Evolutionary conservation across 129 eudicot genomes (phyloP).

Genomic region (carrot (Daucus carota)): DNA sequence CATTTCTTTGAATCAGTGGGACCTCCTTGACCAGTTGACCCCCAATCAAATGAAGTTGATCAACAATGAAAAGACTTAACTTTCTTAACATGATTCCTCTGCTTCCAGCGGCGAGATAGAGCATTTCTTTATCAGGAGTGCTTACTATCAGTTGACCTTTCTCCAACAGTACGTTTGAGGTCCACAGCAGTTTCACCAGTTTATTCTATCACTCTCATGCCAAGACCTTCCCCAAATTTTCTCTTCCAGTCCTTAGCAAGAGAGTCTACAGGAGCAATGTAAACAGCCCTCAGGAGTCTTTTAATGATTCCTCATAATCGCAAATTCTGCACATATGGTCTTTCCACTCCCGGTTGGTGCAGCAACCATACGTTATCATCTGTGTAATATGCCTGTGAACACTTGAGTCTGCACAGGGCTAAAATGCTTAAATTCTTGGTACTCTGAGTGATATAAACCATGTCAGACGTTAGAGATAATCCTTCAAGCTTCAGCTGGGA

Average conservation of each 20-base stretch:
- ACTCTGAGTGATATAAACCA: slow-evolving; percentile 94
- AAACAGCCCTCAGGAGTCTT: slow-evolving; percentile 79
- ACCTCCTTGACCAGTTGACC: too few relatives aligned
- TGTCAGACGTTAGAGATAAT: slow-evolving; percentile 83
- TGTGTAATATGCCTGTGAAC: slow-evolving; percentile 73
- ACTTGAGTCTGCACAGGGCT: slow-evolving; percentile 97
- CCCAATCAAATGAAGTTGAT: slow-evolving; percentile 87
- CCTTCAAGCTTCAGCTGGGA: slow-evolving; percentile 89
- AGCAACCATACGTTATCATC: slow-evolving; percentile 95
- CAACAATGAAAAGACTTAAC: slow-evolving; percentile 85
- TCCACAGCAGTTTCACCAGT: slow-evolving; percentile 82
- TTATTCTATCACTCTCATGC: slow-evolving; percentile 67
- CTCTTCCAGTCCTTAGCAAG: slow-evolving; percentile 91
- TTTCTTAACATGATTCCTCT: slow-evolving; percentile 68
- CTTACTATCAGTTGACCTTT: slow-evolving; percentile 76
- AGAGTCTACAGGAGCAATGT: slow-evolving; percentile 91
- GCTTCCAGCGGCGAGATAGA: slow-evolving; percentile 94
- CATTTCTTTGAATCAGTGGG: too few relatives aligned
- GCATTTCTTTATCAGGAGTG: slow-evolving; percentile 95
- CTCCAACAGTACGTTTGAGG: slow-evolving; percentile 67
- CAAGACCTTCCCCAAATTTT: slow-evolving; percentile 82
- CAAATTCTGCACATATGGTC: slow-evolving; percentile 94
- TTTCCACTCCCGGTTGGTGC: slow-evolving; percentile 98
- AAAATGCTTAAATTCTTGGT: slow-evolving; percentile 82
- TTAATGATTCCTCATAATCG: slow-evolving; percentile 73